A percentile compares a stretch with the other conserved stretches of the same genome.
Evolutionary conservation across 192 early-diverging fungal species (phyloP).

Genomic region (Coemansia sp.): DNA sequence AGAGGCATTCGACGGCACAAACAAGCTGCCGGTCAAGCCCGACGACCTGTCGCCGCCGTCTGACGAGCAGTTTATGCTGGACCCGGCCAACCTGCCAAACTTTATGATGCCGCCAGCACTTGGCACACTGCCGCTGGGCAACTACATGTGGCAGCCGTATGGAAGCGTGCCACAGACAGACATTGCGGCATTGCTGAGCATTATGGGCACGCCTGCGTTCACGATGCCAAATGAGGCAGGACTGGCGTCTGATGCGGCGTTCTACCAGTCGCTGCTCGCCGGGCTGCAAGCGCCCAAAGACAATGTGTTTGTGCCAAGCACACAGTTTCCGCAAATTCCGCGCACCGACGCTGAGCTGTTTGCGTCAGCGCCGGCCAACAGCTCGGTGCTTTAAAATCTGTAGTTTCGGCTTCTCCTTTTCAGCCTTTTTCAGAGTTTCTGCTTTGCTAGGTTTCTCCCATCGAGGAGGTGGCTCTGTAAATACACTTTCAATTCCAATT

Average conservation of each 20-base stretch:
- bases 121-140: conserved; percentile 9
- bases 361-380: neutral
- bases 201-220: conserved; percentile 18
- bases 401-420: neutral
- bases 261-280: conserved; percentile 34
- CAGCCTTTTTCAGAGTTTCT: neutral
- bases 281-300: conserved; percentile 11
- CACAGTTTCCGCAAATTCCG: neutral
- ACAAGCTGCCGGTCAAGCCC: conserved; percentile 48
- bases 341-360: conserved; percentile 3
- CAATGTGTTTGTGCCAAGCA: neutral
- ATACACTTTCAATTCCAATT: neutral
- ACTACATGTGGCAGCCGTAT: neutral
- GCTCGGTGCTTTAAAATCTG: conserved; percentile 9
- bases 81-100: conserved; percentile 47
- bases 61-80: conserved; percentile 44
- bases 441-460: neutral
- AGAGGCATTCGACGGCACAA: conserved; percentile 50
- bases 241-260: neutral
- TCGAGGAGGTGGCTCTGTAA: conserved; percentile 3
- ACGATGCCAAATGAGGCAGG: neutral
- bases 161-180: conserved; percentile 9
- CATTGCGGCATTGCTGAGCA: conserved; percentile 24
- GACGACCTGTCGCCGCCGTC: conserved; percentile 31
- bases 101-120: conserved; percentile 32